These are phyloP conservation scores for Penicillium soppii DNA, from an alignment of 495 filamentous ascomycete genomes.

Conservation along the genomic window DNA sequence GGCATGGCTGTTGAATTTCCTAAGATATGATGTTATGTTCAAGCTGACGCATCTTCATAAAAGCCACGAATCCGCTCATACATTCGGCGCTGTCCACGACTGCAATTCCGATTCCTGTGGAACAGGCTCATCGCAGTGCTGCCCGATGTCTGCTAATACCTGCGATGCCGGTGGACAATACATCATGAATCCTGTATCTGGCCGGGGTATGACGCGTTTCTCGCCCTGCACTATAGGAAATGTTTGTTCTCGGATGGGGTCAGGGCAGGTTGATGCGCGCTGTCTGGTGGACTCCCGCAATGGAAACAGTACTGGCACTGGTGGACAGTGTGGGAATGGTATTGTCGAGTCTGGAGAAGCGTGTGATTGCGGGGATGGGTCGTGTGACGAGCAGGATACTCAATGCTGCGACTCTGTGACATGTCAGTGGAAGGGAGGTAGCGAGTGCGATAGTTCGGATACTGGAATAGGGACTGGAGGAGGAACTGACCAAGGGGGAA, in stretches of 20 bases:
- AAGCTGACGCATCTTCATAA: no score
- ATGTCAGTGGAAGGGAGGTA: constrained; percentile 71
- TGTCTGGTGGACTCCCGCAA: constrained; percentile 59
- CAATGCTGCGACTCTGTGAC: constrained; percentile 80
- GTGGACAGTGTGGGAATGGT: constrained; percentile 84
- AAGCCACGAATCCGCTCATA: constrained; percentile 82
- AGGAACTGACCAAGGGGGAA: neutral
- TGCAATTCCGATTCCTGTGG: constrained; percentile 66
- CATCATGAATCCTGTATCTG: constrained; percentile 89
- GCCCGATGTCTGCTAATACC: constrained; percentile 61
- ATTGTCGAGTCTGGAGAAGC: constrained; percentile 91
- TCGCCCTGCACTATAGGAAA: constrained; percentile 86
- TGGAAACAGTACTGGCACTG: constrained; percentile 71
- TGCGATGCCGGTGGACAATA: constrained; percentile 73
- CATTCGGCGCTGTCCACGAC: constrained; percentile 90
- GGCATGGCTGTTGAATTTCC: no score
- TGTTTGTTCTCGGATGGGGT: constrained; percentile 75
- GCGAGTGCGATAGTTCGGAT: constrained; percentile 73
- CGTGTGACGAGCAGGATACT: constrained; percentile 56
- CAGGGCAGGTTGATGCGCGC: constrained; percentile 62
- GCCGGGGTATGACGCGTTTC: constrained; percentile 66
- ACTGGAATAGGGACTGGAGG: neutral
- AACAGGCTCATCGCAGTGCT: constrained; percentile 71
- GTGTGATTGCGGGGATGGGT: constrained; percentile 80
- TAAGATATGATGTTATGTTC: no score